phyloP scores from a whole-genome alignment of 1,139 yeast species.

The Pichia inconspicua region DNA sequence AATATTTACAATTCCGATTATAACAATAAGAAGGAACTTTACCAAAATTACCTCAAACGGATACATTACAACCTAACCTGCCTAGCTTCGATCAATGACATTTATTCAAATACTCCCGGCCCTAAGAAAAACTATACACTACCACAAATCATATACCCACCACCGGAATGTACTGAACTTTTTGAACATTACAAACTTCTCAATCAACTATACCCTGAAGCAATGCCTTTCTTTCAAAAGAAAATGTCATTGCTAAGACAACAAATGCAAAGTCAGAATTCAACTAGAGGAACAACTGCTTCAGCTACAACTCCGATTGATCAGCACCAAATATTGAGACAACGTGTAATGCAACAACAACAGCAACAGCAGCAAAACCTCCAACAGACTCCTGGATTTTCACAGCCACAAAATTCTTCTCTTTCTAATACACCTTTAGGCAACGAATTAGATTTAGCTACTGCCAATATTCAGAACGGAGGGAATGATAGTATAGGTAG shows the following conservation, averaged over 20 bases:
- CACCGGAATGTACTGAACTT: constrained; percentile 50
- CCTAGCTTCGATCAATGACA: constrained; percentile 44
- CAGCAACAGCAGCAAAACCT: constrained; percentile 10
- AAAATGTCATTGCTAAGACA: constrained; percentile 40
- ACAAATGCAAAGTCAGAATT: constrained; percentile 9
- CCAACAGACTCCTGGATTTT: constrained; percentile 3
- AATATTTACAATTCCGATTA: constrained; percentile 18
- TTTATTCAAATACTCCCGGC: constrained; percentile 35
- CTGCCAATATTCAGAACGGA: not conserved
- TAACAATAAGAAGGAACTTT: constrained; percentile 34
- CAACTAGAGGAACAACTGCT: constrained; percentile 12
- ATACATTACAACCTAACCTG: constrained; percentile 49
- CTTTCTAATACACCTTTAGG: not conserved
- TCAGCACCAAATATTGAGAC: constrained; percentile 1
- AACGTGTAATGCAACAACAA: constrained; percentile 1
- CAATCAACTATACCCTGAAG: constrained; percentile 50
- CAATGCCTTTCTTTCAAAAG: constrained; percentile 41
- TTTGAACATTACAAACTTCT: constrained; percentile 39
- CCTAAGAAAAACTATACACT: constrained; percentile 34
- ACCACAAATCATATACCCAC: constrained; percentile 47
- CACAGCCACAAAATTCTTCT: not conserved
- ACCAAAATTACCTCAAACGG: constrained; percentile 44
- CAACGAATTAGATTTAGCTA: not conserved
- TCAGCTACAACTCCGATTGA: constrained; percentile 12
- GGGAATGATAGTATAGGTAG: not conserved